These are phyloP conservation scores for Colletotrichum trifolii DNA, from an alignment of 2,329 filamentous ascomycete genomes.

Conservation along the genomic window DNA sequence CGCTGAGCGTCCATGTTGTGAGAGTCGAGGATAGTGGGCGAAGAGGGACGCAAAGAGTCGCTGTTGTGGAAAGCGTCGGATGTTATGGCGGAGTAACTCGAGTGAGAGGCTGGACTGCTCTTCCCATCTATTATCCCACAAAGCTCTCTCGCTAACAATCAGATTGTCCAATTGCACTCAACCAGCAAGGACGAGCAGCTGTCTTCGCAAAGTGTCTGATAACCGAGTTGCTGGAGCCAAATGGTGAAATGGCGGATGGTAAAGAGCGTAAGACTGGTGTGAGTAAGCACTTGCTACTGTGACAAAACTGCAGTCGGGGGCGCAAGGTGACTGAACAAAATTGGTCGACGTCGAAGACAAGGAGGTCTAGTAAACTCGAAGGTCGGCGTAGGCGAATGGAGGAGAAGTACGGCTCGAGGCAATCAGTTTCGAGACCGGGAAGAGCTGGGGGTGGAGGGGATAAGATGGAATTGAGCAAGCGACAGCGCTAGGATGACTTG, in stretches of 20 bases:
- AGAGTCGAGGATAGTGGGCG: background rate
- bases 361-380: slow-evolving; percentile 25
- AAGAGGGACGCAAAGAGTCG: background rate
- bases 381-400: slow-evolving; percentile 24
- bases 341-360: slow-evolving; percentile 27
- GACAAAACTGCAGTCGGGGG: slow-evolving; percentile 7
- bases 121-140: background rate
- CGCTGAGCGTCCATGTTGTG: slow-evolving; percentile 30
- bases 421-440: slow-evolving; percentile 33
- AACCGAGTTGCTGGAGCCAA: slow-evolving; percentile 3
- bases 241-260: background rate
- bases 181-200: slow-evolving; percentile 24
- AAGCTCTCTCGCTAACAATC: slow-evolving; percentile 14
- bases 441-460: slow-evolving; percentile 37
- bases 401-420: slow-evolving; percentile 24
- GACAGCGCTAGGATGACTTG: slow-evolving; percentile 32
- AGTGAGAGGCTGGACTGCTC: background rate
- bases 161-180: slow-evolving; percentile 21
- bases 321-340: slow-evolving; percentile 1
- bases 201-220: slow-evolving; percentile 15
- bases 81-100: background rate
- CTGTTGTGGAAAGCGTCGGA: background rate
- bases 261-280: slow-evolving; percentile 20
- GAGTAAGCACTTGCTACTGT: background rate
- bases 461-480: slow-evolving; percentile 37